These are phyloP conservation scores for Boletus tylopilopsis DNA, from an alignment of 768 basidiomycete species.

Conservation along the genomic window DNA sequence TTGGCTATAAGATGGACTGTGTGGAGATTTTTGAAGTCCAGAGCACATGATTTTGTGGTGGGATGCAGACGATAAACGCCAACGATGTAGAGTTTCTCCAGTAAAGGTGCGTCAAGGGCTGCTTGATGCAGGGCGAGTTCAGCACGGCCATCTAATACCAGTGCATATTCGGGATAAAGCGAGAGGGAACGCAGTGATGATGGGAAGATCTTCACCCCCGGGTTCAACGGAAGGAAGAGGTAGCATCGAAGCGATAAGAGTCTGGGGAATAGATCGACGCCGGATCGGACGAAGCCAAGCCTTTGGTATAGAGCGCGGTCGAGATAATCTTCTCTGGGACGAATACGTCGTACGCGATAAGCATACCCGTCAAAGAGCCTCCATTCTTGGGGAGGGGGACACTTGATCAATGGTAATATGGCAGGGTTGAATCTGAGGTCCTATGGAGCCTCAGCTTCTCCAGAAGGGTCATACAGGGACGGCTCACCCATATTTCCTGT, in stretches of 20 bases:
- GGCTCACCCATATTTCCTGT: constrained; percentile 11
- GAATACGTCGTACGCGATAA: constrained; percentile 12
- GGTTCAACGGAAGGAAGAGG: constrained; percentile 9
- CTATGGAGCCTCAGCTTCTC: not conserved
- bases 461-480: not conserved
- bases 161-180: constrained; percentile 12
- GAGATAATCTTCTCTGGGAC: constrained; percentile 1
- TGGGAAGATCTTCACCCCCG: constrained; percentile 12
- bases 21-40: constrained; percentile 8
- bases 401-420: constrained; percentile 4
- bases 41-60: not conserved
- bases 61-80: constrained; percentile 2
- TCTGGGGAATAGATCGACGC: constrained; percentile 10
- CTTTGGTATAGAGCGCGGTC: constrained; percentile 17
- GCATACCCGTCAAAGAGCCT: constrained; percentile 14
- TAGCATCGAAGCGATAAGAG: constrained; percentile 9
- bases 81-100: constrained; percentile 8
- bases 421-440: constrained; percentile 5
- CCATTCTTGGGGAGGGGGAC: constrained; percentile 14
- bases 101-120: constrained; percentile 10
- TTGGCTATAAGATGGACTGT: constrained; percentile 6
- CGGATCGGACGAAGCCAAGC: constrained; percentile 10
- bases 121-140: constrained; percentile 15
- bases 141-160: constrained; percentile 9
- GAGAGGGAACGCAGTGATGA: constrained; percentile 11